These are phyloP conservation scores for Hypoxylon perforatum DNA, from an alignment of 495 filamentous ascomycete species.

Conservation along the genomic window DNA sequence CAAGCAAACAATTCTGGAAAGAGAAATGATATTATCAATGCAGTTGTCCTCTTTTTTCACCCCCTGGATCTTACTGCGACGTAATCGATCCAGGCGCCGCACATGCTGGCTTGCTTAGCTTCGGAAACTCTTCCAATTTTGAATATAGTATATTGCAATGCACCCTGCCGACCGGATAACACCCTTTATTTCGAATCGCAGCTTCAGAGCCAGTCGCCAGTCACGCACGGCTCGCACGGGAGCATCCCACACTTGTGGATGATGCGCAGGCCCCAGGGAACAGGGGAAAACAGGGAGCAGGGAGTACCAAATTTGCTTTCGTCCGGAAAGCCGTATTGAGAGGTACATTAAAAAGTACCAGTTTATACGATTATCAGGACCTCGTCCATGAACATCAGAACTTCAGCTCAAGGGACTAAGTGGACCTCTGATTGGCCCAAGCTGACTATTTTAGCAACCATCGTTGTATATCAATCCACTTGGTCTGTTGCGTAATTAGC, in stretches of 20 bases:
- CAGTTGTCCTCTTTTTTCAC: conserved; percentile 14
- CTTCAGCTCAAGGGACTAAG: conserved; percentile 5
- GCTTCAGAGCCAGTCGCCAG: conserved; percentile 30
- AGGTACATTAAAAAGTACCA: conserved; percentile 3
- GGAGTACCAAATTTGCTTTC: conserved; percentile 35
- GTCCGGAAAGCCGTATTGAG: conserved; percentile 23
- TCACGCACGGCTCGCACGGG: conserved; percentile 35
- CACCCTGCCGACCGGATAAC: conserved; percentile 41
- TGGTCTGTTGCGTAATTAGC: conserved; percentile 11
- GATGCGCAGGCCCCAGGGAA: conserved; percentile 6
- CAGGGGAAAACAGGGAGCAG: too few species aligned
- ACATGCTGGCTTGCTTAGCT: conserved; percentile 40
- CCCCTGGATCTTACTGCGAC: conserved; percentile 43
- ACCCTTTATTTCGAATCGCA: conserved; percentile 25
- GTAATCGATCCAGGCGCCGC: conserved; percentile 41
- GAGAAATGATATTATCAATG: conserved; percentile 17
- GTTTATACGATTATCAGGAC: conserved; percentile 7
- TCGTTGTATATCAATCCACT: background rate
- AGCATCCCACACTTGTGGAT: conserved; percentile 34
- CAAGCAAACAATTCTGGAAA: conserved; percentile 32
- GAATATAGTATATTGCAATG: conserved; percentile 41
- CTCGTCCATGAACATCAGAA: background rate
- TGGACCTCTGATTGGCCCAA: conserved; percentile 18
- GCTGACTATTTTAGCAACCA: conserved; percentile 22
- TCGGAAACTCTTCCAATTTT: conserved; percentile 42